Evolutionary conservation across 139 green algal genomes (phyloP).

Genomic region (Gonium pectorale): DNA sequence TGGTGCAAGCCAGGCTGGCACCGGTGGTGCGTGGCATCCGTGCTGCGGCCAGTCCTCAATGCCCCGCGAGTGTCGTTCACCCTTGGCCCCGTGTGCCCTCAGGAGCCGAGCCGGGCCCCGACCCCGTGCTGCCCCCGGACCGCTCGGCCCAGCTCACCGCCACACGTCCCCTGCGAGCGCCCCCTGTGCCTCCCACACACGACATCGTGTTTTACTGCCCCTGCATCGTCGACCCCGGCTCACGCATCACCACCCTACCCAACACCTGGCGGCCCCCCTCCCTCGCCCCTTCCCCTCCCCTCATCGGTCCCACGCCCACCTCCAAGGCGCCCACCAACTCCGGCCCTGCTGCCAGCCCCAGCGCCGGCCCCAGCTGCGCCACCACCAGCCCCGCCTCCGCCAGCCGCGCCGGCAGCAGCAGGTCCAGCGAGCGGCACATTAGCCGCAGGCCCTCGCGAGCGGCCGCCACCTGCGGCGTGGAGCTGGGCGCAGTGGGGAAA

Average conservation of each 20-base stretch:
- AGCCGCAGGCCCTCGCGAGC: background rate
- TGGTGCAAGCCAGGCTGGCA: too few species aligned
- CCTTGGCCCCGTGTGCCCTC: too few species aligned
- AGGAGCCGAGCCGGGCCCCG: too few species aligned
- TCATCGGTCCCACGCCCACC: conserved; percentile 1
- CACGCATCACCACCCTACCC: background rate
- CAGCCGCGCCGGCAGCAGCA: conserved; percentile 17
- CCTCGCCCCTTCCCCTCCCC: too few species aligned
- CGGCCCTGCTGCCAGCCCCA: background rate
- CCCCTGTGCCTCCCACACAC: too few species aligned
- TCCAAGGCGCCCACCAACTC: background rate
- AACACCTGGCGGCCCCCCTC: background rate
- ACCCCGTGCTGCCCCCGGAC: too few species aligned
- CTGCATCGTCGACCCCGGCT: background rate
- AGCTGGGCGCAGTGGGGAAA: background rate
- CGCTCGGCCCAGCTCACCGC: too few species aligned
- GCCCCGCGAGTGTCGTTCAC: too few species aligned
- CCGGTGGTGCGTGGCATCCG: too few species aligned
- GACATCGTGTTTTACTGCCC: too few species aligned
- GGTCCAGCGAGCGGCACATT: background rate
- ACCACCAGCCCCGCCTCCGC: conserved; percentile 1
- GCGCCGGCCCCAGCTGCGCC: background rate
- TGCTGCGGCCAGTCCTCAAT: too few species aligned
- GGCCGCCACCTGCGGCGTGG: conserved; percentile 1
- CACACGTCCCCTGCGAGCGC: too few species aligned